Evolutionary conservation across 2,329 filamentous ascomycete genomes (phyloP).

Genomic region (Curvularia sp.): DNA sequence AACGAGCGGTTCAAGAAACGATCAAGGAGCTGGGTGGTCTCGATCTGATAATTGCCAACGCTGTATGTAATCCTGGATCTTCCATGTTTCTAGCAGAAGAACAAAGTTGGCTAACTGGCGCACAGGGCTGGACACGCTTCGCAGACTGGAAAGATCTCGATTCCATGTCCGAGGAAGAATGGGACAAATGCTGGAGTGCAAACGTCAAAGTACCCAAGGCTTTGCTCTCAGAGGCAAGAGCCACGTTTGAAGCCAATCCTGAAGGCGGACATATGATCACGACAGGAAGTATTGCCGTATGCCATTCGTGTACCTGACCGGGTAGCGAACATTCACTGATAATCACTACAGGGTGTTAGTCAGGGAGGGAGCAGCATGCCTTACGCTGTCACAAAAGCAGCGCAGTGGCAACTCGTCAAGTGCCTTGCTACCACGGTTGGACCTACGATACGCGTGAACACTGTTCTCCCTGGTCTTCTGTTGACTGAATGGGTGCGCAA

Average conservation of each 20-base stretch:
- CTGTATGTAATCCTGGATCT: constrained; percentile 52
- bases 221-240: constrained; percentile 63
- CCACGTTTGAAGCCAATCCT: constrained; percentile 66
- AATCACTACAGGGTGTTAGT: constrained; percentile 52
- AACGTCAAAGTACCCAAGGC: constrained; percentile 63
- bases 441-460: constrained; percentile 68
- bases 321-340: background rate
- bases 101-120: background rate
- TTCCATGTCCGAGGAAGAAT: constrained; percentile 66
- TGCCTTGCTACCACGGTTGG: constrained; percentile 69
- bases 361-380: constrained; percentile 67
- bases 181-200: constrained; percentile 70
- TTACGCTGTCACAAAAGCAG: constrained; percentile 80
- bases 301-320: constrained; percentile 22
- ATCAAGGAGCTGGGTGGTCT: constrained; percentile 69
- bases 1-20: constrained; percentile 65
- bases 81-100: background rate
- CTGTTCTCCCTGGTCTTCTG: constrained; percentile 68
- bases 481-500: constrained; percentile 60
- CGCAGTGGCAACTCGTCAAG: constrained; percentile 71
- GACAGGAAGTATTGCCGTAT: constrained; percentile 67
- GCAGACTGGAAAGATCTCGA: constrained; percentile 64
- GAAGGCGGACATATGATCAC: constrained; percentile 70
- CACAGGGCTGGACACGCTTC: constrained; percentile 68
- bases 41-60: constrained; percentile 81